phyloP scores from a whole-genome alignment of 2,329 filamentous ascomycete genomes.

The Verticillium longisporum region DNA sequence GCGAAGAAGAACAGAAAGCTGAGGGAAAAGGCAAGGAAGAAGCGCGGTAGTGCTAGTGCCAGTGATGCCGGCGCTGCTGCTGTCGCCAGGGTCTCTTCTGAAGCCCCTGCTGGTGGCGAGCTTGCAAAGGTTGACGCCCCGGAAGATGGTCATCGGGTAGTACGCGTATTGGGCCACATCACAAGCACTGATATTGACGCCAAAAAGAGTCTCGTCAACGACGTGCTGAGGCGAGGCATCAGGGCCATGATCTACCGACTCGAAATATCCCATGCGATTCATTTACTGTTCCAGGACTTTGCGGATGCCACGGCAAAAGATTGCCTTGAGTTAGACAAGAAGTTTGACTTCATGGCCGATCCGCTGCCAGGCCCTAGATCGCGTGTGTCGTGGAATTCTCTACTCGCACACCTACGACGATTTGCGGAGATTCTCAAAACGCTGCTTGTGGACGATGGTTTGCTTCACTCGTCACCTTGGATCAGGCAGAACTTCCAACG shows the following conservation, averaged over 20 bases:
- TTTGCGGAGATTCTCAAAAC: background rate
- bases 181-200: slow-evolving; percentile 3
- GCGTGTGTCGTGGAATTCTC: background rate
- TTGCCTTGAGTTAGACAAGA: background rate
- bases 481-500: slow-evolving; percentile 1
- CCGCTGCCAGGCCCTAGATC: background rate
- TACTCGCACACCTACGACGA: background rate
- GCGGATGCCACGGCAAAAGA: background rate
- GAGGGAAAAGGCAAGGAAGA: background rate
- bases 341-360: background rate
- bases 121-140: background rate
- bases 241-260: background rate
- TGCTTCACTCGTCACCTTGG: background rate
- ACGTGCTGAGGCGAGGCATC: slow-evolving; percentile 3
- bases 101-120: background rate
- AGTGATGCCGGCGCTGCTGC: background rate
- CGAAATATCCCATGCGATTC: background rate
- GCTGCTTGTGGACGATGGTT: background rate
- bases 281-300: background rate
- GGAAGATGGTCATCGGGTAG: background rate
- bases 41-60: background rate
- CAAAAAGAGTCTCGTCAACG: slow-evolving; percentile 5
- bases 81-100: background rate
- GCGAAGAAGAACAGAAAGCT: background rate
- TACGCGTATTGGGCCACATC: slow-evolving; percentile 1